phyloP scores from a whole-genome alignment of 2,329 filamentous ascomycete species.

The Pleomassaria siparia region DNA sequence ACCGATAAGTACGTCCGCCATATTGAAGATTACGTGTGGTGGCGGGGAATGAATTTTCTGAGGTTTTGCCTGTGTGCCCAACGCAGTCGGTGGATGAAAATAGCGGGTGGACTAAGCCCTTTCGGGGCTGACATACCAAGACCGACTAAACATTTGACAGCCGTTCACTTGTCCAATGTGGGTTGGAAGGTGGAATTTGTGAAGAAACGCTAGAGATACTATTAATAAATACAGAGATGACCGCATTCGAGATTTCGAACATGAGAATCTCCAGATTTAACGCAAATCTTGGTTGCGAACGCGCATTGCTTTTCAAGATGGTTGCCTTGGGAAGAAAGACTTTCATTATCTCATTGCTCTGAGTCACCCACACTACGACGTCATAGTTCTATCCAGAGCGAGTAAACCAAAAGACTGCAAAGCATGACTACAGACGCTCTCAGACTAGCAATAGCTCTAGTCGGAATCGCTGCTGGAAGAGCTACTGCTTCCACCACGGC shows the following conservation, averaged over 20 bases:
- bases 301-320: too few species aligned
- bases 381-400: neutral
- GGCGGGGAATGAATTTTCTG: slow-evolving; percentile 1
- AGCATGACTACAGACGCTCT: neutral
- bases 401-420: neutral
- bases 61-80: neutral
- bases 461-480: slow-evolving; percentile 42
- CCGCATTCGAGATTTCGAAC: too few species aligned
- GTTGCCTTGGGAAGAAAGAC: neutral
- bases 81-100: neutral
- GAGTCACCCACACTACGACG: neutral
- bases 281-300: too few species aligned
- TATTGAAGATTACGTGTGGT: slow-evolving; percentile 24
- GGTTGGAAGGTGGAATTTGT: too few species aligned
- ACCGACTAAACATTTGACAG: too few species aligned
- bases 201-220: too few species aligned
- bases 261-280: too few species aligned
- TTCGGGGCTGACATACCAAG: too few species aligned
- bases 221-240: too few species aligned
- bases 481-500: slow-evolving; percentile 33
- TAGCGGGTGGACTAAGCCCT: slow-evolving; percentile 24
- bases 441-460: slow-evolving; percentile 12
- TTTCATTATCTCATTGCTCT: neutral
- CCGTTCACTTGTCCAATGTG: too few species aligned
- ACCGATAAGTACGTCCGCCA: slow-evolving; percentile 47